Evolutionary conservation across 345 rosid genomes (phyloP).

Genomic region (Trapa incisa): DNA sequence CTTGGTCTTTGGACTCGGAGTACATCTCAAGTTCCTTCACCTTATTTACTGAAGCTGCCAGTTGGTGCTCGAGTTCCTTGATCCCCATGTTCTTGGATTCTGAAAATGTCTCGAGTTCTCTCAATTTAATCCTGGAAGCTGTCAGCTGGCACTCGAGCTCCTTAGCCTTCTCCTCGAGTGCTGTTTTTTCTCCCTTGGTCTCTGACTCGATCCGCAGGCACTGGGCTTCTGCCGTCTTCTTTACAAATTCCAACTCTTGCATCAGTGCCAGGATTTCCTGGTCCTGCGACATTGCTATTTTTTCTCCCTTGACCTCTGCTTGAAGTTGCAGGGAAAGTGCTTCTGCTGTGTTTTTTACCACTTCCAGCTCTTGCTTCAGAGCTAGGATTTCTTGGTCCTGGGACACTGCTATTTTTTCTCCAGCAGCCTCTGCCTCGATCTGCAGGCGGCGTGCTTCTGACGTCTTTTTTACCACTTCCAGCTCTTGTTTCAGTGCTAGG

Average conservation of each 20-base stretch:
- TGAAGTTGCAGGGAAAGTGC: constrained; percentile 36
- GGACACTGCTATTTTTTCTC: constrained; percentile 12
- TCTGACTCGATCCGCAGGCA: constrained; percentile 48
- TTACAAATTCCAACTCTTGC: constrained; percentile 36
- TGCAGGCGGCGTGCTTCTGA: constrained; percentile 33
- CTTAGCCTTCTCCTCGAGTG: constrained; percentile 5
- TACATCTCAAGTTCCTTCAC: constrained; percentile 14
- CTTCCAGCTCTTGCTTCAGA: constrained; percentile 39
- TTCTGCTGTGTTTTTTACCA: constrained; percentile 33
- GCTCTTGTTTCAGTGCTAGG: constrained; percentile 25
- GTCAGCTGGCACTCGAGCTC: constrained; percentile 8
- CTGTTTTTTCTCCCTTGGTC: constrained; percentile 28
- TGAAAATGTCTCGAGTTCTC: background rate
- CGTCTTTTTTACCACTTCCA: constrained; percentile 33
- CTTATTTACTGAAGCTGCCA: constrained; percentile 21
- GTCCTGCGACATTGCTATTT: constrained; percentile 6
- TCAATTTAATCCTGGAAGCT: constrained; percentile 2
- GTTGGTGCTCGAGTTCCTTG: constrained; percentile 9
- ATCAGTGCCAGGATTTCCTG: constrained; percentile 14
- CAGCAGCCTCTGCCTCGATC: constrained; percentile 49
- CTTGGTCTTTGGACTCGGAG: constrained; percentile 25
- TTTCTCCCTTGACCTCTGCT: constrained; percentile 36
- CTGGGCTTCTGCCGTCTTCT: constrained; percentile 30
- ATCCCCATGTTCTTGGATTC: background rate
- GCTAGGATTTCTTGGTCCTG: constrained; percentile 5